Evolutionary conservation across 768 basidiomycete genomes (phyloP), one percentile per base, ranked within the genome.

Genomic region (Macrocybe gigantea): DNA sequence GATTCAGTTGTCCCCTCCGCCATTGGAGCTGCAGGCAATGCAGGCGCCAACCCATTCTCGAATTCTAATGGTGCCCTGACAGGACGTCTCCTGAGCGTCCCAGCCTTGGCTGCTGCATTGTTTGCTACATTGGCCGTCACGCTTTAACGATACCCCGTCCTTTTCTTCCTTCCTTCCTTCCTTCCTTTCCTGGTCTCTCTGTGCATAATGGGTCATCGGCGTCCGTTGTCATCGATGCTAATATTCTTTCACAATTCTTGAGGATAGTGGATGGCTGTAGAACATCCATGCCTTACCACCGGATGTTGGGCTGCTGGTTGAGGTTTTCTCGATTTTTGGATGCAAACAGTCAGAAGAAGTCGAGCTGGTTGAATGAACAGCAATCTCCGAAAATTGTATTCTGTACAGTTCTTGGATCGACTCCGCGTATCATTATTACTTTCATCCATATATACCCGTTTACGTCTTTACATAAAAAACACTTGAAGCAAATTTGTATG

Each of bases 21-120:
- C 6, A 68, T 75, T 39, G 62, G 75, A 33, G 77, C 75, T 43
- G 75, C 73, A 37, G 69, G 70, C 44, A 72, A 75, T 47, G 71
- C 72, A 11, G 73, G 69, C n/a, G 60, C 58, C 44, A 64, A 69
- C 52, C 65, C 66, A 14, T 56, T 58, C 42, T 29, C 7, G 2
- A 22, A 22, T 22, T 22, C 22, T 22, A 65, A 63, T 47, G 65
- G 64, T 44, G 70, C 69, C 34, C 48, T 61, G 38, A 56, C 66
- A 12, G 53, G 59, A 32, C 71, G 63, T 57, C 71, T 68, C 56
- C 60, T 66, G 55, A 71, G 64, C 61, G 55, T 64, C 34, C 71
- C 76, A 50, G 53, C 71, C 56, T 58, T 76, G 56, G 63, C 64
- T 51, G 60, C 68, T 53, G 71, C 69, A 33, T 47, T 75, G 51